These are phyloP conservation scores for Akanthomyces muscarius DNA, from an alignment of 2,329 filamentous ascomycete species.

Conservation along the genomic window DNA sequence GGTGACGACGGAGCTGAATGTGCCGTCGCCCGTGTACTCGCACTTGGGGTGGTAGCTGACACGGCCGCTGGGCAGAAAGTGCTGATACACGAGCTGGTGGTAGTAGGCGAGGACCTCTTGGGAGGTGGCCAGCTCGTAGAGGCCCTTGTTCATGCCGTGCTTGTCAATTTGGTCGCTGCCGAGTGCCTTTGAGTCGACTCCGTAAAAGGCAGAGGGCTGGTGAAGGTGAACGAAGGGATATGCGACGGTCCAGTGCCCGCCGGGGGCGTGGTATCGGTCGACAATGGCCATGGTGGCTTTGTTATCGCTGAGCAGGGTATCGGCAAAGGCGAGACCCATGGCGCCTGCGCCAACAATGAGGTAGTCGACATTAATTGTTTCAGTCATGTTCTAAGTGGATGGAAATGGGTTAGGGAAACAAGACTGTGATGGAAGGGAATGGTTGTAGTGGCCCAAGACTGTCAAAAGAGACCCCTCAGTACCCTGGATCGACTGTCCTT, in stretches of 20 bases:
- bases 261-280: constrained; percentile 10
- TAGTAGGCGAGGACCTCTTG: constrained; percentile 16
- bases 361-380: constrained; percentile 8
- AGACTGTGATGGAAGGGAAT: too few relatives aligned
- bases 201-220: constrained; percentile 9
- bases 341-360: constrained; percentile 11
- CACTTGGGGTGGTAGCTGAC: constrained; percentile 3
- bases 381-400: background rate
- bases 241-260: constrained; percentile 14
- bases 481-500: too few relatives aligned
- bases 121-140: constrained; percentile 6
- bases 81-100: constrained; percentile 4
- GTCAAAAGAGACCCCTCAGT: background rate
- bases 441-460: too few relatives aligned
- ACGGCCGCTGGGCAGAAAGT: constrained; percentile 5
- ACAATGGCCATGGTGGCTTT: constrained; percentile 11
- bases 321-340: constrained; percentile 13
- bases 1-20: background rate
- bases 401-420: too few relatives aligned
- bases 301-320: constrained; percentile 12
- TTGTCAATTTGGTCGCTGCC: constrained; percentile 3
- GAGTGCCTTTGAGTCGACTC: constrained; percentile 9
- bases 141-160: constrained; percentile 12
- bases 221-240: constrained; percentile 15
- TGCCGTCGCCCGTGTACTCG: constrained; percentile 12